A percentile compares a stretch with the other conserved stretches of the same genome.
Evolutionary conservation across 2,329 filamentous ascomycete species (phyloP).

Genomic region (Aspergillus fischeri): DNA sequence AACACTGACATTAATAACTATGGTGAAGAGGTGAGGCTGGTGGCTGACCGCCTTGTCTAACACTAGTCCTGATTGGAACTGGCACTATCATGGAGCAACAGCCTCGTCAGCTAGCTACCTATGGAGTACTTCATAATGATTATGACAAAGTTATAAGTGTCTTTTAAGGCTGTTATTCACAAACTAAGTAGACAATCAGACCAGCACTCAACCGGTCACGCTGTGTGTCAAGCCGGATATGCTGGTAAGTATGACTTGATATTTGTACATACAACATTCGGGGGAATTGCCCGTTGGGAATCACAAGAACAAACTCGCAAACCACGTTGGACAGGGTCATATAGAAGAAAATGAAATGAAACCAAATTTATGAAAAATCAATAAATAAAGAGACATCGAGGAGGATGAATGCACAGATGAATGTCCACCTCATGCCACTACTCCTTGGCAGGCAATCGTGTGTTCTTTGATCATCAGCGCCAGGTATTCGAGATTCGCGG

Average conservation of each 20-base stretch:
- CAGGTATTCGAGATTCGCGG: neutral
- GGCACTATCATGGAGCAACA: neutral
- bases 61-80: neutral
- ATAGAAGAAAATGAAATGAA: slow-evolving; percentile 2
- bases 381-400: slow-evolving; percentile 4
- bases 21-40: no score
- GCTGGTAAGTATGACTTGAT: slow-evolving; percentile 10
- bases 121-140: neutral
- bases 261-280: slow-evolving; percentile 18
- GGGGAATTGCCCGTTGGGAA: slow-evolving; percentile 18
- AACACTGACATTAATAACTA: no score
- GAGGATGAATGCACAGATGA: slow-evolving; percentile 1
- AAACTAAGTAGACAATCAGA: neutral
- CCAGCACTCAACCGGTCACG: neutral
- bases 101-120: no score
- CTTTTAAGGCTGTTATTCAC: neutral
- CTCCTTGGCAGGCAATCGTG: neutral
- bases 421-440: neutral
- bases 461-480: neutral
- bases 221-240: neutral
- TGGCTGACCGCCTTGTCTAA: neutral
- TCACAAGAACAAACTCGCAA: slow-evolving; percentile 9
- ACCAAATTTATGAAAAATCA: neutral
- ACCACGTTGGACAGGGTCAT: slow-evolving; percentile 1
- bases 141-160: neutral